A percentile compares a stretch with the other conserved stretches of the same genome.
Evolutionary conservation across 2,329 filamentous ascomycete genomes (phyloP).

Genomic region (Penicillium fuscoglaucum): DNA sequence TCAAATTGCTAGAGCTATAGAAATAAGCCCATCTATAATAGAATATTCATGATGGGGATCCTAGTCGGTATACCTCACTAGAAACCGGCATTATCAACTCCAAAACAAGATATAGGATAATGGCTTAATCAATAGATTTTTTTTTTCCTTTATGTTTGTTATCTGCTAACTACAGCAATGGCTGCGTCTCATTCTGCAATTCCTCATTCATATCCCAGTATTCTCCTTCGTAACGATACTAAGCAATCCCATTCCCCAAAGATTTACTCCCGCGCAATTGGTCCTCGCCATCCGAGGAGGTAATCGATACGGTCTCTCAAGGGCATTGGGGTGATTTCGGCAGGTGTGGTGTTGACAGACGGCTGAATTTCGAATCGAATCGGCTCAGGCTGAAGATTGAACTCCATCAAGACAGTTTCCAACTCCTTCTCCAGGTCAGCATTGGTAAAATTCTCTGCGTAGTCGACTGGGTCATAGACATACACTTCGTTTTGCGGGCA

Average conservation of each 20-base stretch:
- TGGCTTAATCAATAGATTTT: background rate
- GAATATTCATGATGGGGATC: too few relatives aligned
- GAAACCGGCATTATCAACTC: too few relatives aligned
- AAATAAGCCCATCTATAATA: too few relatives aligned
- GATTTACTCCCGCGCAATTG: slow-evolving; percentile 11
- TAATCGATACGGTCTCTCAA: slow-evolving; percentile 36
- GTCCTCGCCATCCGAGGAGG: slow-evolving; percentile 36
- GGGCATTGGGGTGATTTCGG: background rate
- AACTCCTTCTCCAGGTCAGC: background rate
- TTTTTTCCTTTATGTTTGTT: background rate
- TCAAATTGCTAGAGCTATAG: too few relatives aligned
- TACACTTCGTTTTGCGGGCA: too few relatives aligned
- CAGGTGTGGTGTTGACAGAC: background rate
- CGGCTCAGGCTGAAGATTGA: background rate
- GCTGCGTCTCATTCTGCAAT: background rate
- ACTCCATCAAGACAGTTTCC: background rate
- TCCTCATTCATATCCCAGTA: background rate
- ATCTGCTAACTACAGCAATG: background rate
- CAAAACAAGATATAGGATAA: too few relatives aligned
- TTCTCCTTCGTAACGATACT: background rate
- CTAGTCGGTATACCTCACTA: too few relatives aligned
- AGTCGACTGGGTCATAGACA: background rate
- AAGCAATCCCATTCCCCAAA: background rate
- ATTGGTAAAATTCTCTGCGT: background rate
- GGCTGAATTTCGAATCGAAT: background rate